Evolutionary conservation across 768 basidiomycete genomes (phyloP), one percentile per base, ranked within the genome.

Genomic region (Sporobolomyces roseus): DNA sequence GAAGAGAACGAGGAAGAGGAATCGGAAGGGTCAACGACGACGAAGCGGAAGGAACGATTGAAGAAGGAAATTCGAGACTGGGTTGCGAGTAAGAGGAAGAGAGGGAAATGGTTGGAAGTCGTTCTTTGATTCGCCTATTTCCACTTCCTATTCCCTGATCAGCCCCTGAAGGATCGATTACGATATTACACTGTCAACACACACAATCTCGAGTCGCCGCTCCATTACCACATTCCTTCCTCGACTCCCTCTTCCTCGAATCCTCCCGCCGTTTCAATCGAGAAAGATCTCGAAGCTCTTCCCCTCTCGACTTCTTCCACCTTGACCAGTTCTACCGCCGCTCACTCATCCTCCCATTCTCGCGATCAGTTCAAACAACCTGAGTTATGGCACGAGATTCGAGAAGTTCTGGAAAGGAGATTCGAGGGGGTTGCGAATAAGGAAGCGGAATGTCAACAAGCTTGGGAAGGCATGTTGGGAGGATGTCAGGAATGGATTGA

Each of bases 381-480:
- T 0, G 83, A 80, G 55, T 93, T 92, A 76, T 97, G 94, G 94
- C 80, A 82, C 46, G 83, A 83, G 27, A 76, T 94, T 19, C 81
- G 86, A 60, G 76, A 76, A 32, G 88, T 93, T 76, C 81, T 93
- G 71, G 81, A 81, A 85, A 87, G 70, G 29, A 83, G 25, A 35
- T 73, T 72, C 12, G 66, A 61, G 41, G 35, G 54, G 9, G 32
- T 46, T 41, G 63, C 12, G 65, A 89, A 87, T 72, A 78, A 80
- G 13, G 85, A 91, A 76, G 90, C 90, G 71, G 74, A 81, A 29
- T 83, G 82, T 38, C 83, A 84, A 32, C 78, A 81, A 43, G 92
- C 93, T 73, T 97, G 91, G 79, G 93, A 97, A 79, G 86, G 87
- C 63, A 94, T 91, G 80, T 83, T 98, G 72, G 81, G 85, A 25